Percentiles rank a stretch among this genome's conserved stretches.
phyloP scores from a whole-genome alignment of 495 filamentous ascomycete genomes.

The Sphaerosporella brunnea region DNA sequence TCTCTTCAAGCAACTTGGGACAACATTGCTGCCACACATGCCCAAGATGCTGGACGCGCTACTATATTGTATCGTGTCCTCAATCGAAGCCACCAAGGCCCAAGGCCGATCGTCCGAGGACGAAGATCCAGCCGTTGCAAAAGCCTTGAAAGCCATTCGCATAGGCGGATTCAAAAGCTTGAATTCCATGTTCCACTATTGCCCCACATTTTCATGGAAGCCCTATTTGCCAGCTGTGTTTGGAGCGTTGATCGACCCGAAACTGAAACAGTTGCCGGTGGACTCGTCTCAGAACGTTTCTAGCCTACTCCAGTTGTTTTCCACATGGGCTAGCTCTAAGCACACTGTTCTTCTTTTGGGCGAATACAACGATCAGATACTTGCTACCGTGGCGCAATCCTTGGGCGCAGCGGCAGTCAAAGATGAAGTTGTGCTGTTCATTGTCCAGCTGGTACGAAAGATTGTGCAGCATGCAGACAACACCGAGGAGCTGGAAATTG shows the following conservation, averaged over 20 bases:
- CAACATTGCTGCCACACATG: slow-evolving; percentile 43
- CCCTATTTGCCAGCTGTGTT: slow-evolving; percentile 53
- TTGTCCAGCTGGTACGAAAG: slow-evolving; percentile 52
- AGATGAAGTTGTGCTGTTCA: slow-evolving; percentile 72
- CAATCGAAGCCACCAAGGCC: slow-evolving; percentile 41
- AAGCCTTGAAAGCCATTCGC: slow-evolving; percentile 47
- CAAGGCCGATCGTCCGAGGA: slow-evolving; percentile 26
- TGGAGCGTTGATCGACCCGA: slow-evolving; percentile 52
- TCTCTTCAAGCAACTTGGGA: slow-evolving; percentile 67
- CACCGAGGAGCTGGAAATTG: slow-evolving; percentile 36
- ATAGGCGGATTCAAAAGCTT: slow-evolving; percentile 62
- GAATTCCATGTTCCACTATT: slow-evolving; percentile 53
- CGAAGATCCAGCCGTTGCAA: slow-evolving; percentile 31
- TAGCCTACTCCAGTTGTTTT: slow-evolving; percentile 59
- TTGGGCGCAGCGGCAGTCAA: slow-evolving; percentile 57
- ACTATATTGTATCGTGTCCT: slow-evolving; percentile 56
- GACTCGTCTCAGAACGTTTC: slow-evolving; percentile 85
- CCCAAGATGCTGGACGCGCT: slow-evolving; percentile 50
- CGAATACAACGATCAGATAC: slow-evolving; percentile 41
- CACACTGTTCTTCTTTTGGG: slow-evolving; percentile 51
- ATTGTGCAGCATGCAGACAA: slow-evolving; percentile 35
- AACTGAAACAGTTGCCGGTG: slow-evolving; percentile 59
- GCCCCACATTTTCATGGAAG: slow-evolving; percentile 47
- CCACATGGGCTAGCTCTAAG: slow-evolving; percentile 54
- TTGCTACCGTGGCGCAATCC: slow-evolving; percentile 53